Conservation (phyloP, 805 yeast genomes). For the Yarrowia sp. region DNA sequence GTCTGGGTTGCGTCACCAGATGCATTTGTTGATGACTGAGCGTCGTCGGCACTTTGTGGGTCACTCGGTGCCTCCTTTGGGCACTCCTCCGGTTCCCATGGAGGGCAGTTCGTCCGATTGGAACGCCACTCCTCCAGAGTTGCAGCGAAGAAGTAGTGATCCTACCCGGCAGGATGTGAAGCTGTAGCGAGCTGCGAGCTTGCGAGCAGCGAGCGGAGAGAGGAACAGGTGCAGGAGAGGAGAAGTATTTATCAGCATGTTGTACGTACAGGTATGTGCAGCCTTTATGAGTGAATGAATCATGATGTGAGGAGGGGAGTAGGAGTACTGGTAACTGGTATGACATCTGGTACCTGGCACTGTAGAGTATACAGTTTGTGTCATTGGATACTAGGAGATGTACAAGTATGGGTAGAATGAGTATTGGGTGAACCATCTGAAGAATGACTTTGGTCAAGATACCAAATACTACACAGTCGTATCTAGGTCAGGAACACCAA, state of each 20-base stretch:
- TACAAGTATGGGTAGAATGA: no score
- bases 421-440: no score
- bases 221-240: no score
- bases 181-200: no score
- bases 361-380: no score
- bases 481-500: no score
- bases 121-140: neutral
- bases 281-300: slow-evolving; percentile 7
- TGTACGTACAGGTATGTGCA: neutral
- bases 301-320: neutral
- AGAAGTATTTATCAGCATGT: neutral
- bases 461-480: no score
- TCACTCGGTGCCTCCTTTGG: neutral
- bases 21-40: slow-evolving; percentile 37
- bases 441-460: no score
- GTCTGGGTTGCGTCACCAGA: slow-evolving; percentile 39
- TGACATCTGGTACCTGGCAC: no score
- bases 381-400: no score
- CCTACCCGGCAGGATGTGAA: slow-evolving; percentile 28
- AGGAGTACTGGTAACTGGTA: no score
- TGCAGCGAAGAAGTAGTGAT: slow-evolving; percentile 24
- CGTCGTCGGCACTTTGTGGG: slow-evolving; percentile 30
- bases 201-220: no score
- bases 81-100: neutral
- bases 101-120: neutral